phyloP scores from a whole-genome alignment of 2,329 filamentous ascomycete species.

The Chaetothyriales sp. region DNA sequence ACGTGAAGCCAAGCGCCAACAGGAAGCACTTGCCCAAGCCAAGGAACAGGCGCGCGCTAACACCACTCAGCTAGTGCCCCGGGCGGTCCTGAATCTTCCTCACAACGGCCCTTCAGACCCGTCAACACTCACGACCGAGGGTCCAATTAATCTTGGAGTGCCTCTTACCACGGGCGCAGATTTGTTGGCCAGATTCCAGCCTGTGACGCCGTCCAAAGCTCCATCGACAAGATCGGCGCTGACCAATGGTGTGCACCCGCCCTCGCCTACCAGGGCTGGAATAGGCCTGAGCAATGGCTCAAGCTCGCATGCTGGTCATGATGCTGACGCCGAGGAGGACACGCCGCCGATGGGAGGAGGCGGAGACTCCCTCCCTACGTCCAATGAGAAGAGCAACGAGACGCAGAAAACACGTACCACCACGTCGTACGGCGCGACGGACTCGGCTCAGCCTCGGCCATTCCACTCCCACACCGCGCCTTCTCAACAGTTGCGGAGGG shows the following conservation, averaged over 20 bases:
- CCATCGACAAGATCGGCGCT: conserved; percentile 24
- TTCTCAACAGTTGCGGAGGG: conserved; percentile 31
- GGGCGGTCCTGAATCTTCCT: conserved; percentile 38
- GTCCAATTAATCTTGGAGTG: conserved; percentile 50
- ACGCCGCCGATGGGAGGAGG: conserved; percentile 50
- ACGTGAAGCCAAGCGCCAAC: conserved; percentile 57
- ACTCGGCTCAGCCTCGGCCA: conserved; percentile 35
- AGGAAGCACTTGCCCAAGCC: conserved; percentile 46
- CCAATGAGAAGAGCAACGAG: conserved; percentile 29
- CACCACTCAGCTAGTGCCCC: conserved; percentile 32
- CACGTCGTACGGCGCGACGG: conserved; percentile 34
- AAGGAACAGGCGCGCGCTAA: conserved; percentile 32
- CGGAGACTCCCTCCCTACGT: conserved; percentile 36
- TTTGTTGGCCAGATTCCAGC: conserved; percentile 20
- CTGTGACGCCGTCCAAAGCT: conserved; percentile 43
- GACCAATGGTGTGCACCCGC: conserved; percentile 29
- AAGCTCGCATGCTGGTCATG: conserved; percentile 22
- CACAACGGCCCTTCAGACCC: conserved; percentile 41
- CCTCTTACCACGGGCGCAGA: conserved; percentile 39
- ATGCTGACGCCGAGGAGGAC: conserved; percentile 40
- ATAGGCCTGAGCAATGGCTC: conserved; percentile 30
- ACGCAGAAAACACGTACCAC: conserved; percentile 34
- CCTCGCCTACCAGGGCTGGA: conserved; percentile 9
- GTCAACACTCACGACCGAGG: conserved; percentile 20
- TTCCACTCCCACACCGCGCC: conserved; percentile 34